Evolutionary conservation across 2,329 filamentous ascomycete genomes (phyloP).

Genomic region (Lachnellula cervina): DNA sequence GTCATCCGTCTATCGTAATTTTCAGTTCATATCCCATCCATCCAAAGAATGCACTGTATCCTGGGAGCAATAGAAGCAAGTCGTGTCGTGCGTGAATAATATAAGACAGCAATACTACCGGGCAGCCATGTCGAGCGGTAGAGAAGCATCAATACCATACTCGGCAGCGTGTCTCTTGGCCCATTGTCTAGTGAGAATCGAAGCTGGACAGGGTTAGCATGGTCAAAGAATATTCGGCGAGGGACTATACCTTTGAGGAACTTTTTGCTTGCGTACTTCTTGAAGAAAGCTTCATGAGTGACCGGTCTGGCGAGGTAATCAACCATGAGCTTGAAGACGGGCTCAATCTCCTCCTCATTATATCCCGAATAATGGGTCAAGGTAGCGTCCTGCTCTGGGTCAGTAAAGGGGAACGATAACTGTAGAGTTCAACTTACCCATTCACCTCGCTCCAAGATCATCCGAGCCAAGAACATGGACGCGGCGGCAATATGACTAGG

Average conservation of each 20-base stretch:
- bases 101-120: constrained; percentile 24
- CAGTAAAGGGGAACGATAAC: constrained; percentile 20
- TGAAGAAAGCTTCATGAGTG: constrained; percentile 95
- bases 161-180: constrained; percentile 70
- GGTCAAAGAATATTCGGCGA: not conserved
- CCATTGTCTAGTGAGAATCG: constrained; percentile 88
- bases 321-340: constrained; percentile 89
- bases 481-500: constrained; percentile 88
- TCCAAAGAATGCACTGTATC: constrained; percentile 31
- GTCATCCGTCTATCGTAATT: constrained; percentile 29
- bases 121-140: constrained; percentile 27
- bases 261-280: constrained; percentile 99
- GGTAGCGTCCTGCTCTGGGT: constrained; percentile 63
- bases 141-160: constrained; percentile 45
- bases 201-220: constrained; percentile 53
- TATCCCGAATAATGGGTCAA: constrained; percentile 90
- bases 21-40: constrained; percentile 32
- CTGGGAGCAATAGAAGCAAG: constrained; percentile 25
- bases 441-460: constrained; percentile 83
- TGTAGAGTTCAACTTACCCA: constrained; percentile 62
- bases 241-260: constrained; percentile 82
- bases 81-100: constrained; percentile 22
- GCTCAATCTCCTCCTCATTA: constrained; percentile 85
- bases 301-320: constrained; percentile 92
- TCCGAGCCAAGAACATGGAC: constrained; percentile 88